A percentile compares a stretch with the other conserved stretches of the same genome.
These are phyloP conservation scores for Circinella minor DNA, from an alignment of 371 early-diverging fungal genomes.

Conservation along the genomic window DNA sequence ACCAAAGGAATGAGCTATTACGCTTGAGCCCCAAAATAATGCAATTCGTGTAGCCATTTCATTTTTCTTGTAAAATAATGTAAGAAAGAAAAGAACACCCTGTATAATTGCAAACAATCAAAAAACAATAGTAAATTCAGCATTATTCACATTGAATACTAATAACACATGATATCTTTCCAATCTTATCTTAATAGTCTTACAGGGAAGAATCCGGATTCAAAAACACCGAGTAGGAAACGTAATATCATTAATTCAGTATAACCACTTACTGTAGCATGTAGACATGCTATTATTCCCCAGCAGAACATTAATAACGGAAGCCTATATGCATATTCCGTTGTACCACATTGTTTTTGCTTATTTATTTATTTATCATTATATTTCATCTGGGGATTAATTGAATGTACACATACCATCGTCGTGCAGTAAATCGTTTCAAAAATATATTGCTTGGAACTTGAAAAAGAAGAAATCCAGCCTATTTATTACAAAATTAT, in stretches of 20 bases:
- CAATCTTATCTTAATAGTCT: background rate
- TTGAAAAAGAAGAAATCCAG: constrained; percentile 50
- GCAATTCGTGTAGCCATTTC: constrained; percentile 57
- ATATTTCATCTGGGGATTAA: background rate
- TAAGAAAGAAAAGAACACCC: constrained; percentile 47
- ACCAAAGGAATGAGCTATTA: constrained; percentile 54
- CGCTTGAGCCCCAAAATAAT: constrained; percentile 52
- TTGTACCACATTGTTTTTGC: background rate
- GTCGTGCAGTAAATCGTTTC: constrained; percentile 41
- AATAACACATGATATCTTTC: background rate
- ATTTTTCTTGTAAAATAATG: constrained; percentile 48
- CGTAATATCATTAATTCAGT: constrained; percentile 35
- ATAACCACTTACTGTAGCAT: constrained; percentile 39
- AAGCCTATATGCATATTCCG: constrained; percentile 27
- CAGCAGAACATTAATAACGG: constrained; percentile 48
- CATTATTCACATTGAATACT: too few relatives aligned
- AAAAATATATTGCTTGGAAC: constrained; percentile 52
- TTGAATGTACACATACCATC: constrained; percentile 34
- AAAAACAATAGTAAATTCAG: too few relatives aligned
- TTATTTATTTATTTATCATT: too few relatives aligned
- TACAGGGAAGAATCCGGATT: constrained; percentile 53
- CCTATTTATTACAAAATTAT: constrained; percentile 16
- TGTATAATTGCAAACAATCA: background rate
- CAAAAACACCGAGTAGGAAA: constrained; percentile 50
- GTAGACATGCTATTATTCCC: constrained; percentile 44